phyloP scores from a whole-genome alignment of 768 basidiomycete species.

The Pleurotus tuoliensis region DNA sequence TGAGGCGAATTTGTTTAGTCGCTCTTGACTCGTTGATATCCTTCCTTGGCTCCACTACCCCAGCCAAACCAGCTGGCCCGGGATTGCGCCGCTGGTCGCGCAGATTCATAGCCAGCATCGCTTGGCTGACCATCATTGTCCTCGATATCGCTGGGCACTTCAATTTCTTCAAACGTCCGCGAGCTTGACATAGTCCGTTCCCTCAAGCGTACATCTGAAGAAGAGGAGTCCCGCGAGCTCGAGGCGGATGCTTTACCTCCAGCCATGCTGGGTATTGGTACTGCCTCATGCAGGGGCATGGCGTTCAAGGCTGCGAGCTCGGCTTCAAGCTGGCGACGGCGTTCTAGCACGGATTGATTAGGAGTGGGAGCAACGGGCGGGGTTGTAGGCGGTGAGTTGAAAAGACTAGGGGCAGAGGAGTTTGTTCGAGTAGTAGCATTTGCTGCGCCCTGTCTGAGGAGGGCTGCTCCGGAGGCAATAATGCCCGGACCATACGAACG shows the following conservation, averaged over 20 bases:
- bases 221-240: constrained; percentile 33
- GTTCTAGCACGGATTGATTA: constrained; percentile 36
- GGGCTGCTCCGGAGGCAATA: constrained; percentile 60
- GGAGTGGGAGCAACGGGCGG: constrained; percentile 18
- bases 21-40: constrained; percentile 50
- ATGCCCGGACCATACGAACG: constrained; percentile 73
- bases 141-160: constrained; percentile 68
- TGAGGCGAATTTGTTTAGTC: constrained; percentile 35
- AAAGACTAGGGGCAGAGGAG: constrained; percentile 20
- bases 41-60: constrained; percentile 32
- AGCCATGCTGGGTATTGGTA: constrained; percentile 29
- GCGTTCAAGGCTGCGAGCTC: constrained; percentile 50
- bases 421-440: constrained; percentile 28
- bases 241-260: constrained; percentile 27
- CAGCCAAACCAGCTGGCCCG: constrained; percentile 52
- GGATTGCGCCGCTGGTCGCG: constrained; percentile 24
- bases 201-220: constrained; percentile 33
- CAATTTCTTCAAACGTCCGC: constrained; percentile 63
- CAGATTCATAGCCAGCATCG: constrained; percentile 21
- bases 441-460: constrained; percentile 51
- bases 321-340: constrained; percentile 49
- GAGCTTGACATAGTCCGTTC: constrained; percentile 38
- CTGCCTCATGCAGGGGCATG: constrained; percentile 14
- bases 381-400: constrained; percentile 18
- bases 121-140: constrained; percentile 41